These are phyloP conservation scores for Quercus phellos DNA, from an alignment of 331 rosid species.

Conservation along the genomic window DNA sequence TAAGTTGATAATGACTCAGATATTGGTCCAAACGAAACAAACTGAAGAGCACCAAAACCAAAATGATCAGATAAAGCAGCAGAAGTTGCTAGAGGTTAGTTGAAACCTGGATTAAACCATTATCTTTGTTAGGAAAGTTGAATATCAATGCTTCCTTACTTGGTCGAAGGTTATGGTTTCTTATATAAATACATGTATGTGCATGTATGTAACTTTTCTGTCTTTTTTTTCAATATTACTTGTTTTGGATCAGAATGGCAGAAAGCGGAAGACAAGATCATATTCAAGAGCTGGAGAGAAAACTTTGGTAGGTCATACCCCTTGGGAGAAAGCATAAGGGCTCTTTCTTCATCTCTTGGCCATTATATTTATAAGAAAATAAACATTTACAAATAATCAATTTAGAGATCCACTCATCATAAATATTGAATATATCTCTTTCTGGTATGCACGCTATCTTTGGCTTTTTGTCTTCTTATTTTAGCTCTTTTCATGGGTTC, in stretches of 20 bases:
- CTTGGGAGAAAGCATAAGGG: conserved; percentile 7
- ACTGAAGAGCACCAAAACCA: conserved; percentile 19
- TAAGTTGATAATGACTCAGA: conserved; percentile 20
- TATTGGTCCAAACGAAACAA: conserved; percentile 11
- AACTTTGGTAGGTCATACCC: conserved; percentile 28
- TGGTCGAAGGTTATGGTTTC: neutral
- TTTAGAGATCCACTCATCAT: neutral
- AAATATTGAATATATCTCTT: conserved; percentile 5
- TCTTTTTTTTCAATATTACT: neutral
- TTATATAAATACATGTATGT: neutral
- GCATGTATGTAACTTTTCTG: neutral
- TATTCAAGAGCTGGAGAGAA: conserved; percentile 15
- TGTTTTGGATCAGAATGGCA: conserved; percentile 21
- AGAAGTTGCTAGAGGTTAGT: conserved; percentile 24
- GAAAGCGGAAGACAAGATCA: conserved; percentile 27
- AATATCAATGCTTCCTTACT: conserved; percentile 8
- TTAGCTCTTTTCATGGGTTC: conserved; percentile 15
- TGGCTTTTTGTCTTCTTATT: conserved; percentile 15
- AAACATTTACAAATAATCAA: neutral
- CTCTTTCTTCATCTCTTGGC: neutral
- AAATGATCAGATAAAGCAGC: conserved; percentile 25
- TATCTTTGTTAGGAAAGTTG: neutral
- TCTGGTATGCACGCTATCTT: neutral
- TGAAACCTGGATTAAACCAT: conserved; percentile 18
- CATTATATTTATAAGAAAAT: neutral